Base-by-base conservation (phyloP, 1,284 basidiomycete species). In the Ganoderma sinense region DNA sequence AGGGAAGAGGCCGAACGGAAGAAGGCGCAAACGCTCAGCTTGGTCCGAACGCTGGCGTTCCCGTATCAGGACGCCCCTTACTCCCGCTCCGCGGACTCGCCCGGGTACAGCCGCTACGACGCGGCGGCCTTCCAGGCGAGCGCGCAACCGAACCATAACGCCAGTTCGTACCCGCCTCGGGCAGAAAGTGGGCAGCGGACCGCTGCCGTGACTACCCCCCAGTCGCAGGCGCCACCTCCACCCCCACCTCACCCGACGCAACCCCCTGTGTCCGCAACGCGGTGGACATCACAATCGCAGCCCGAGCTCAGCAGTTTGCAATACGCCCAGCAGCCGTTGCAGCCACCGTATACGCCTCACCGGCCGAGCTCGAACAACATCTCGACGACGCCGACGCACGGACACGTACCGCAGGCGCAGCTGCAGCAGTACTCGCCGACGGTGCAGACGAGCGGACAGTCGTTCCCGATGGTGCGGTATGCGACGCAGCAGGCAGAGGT, bases 1-100 rank as follows among this genome's bases (percentile, higher is more conserved):
- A 76, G 81, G 13, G 86, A 88, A 70, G 82, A 85, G 33, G 84
- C 90, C 59, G 89, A 90, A 73, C 87, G 86, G 75, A 85, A 87
- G 77, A 89, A 90, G 72, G 82, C 83, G 26, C 82, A 85, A 67
- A 87, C 93, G 36, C 81, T 94, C 45, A 83, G 88, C 65, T 83
- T 88, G 33, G 92, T 94, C 61, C 86, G 89, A 71, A 91, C 89
- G 67, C 87, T 94, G 31, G 91, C 91, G 48, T 94, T 94, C 80
- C 92, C 93, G 16, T 94, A 92, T 77, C 89, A 94, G 75, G 91
- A 93, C 78, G 88, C 89, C 67, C 86, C 87, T 70, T 87, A 75
- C 64, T 70, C 72, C 43, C 70, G 75, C 29, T 66, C 73, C 48
- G 74, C 70, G 58, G 76, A 77, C 68, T 77, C 76, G 1, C 74